Evolutionary conservation across 352 stramenopile genomes (phyloP), one percentile per base, ranked within the genome.

Genomic region (Blastocystis sp.): DNA sequence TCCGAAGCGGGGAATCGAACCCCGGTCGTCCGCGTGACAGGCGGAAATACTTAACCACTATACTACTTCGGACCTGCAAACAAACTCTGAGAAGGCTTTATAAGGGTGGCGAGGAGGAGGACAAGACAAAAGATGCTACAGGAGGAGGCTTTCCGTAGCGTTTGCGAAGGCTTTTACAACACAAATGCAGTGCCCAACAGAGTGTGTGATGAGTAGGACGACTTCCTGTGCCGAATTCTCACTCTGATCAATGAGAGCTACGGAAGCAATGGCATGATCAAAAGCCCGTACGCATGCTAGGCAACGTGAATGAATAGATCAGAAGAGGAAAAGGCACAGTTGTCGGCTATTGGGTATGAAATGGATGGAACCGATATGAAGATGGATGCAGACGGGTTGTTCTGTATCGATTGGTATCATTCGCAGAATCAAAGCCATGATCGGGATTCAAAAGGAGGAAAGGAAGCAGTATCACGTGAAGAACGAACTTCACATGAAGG

Each of bases 91-190:
- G 28, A 34, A 34, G 28, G 28, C 28, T 34, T 34, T 34, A 34
- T 34, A 34, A 34, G 28, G 28, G 28, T 34, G 28, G 28, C 28
- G 28, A 34, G 28, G 28, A 34, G 28, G 28, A 34, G 28, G 28
- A 34, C 28, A 34, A 34, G 28, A 34, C 28, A 64, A 10, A 79
- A 42, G 6, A 79, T 79, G 69, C 59, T 79, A 28, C 38, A 64
- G 6, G 48, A 62, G 40, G 69, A 79, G 43, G 61, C 28, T 40
- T 79, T 79, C 69, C 69, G 69, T 11, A 79, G 38, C 61, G 38
- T 79, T 38, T 79, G 69, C 28, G 57, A 79, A 79, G 69, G 61
- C n/a, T 79, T 59, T 79, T 79, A 64, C 69, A 38, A 24, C 38
- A 64, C 19, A 28, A 42, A 59, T 60, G 28, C 61, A 61, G 69